A percentile compares a stretch with the other conserved stretches of the same genome.
Evolutionary conservation across 768 basidiomycete genomes (phyloP).

Genomic region (Boletus pseudopeckii): DNA sequence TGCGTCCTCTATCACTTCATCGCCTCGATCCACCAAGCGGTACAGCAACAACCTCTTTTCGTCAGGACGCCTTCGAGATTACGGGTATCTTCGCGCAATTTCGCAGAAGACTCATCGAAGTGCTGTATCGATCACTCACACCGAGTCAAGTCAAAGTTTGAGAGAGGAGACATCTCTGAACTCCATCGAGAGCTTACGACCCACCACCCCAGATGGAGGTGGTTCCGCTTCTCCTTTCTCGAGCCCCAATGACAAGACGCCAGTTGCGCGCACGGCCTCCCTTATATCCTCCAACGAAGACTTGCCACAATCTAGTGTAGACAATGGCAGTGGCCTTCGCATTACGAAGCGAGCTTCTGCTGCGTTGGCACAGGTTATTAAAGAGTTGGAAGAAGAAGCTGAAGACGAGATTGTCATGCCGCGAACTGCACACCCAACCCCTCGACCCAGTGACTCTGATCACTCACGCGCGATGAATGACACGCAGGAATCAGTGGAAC

Average conservation of each 20-base stretch:
- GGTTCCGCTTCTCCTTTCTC: conserved; percentile 38
- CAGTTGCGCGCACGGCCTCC: conserved; percentile 42
- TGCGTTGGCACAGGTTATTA: conserved; percentile 72
- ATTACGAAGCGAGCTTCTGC: conserved; percentile 60
- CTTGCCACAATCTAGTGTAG: conserved; percentile 15
- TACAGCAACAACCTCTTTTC: conserved; percentile 87
- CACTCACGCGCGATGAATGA: conserved; percentile 20
- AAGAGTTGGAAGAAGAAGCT: conserved; percentile 69
- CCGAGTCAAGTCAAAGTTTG: conserved; percentile 44
- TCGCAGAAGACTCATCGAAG: conserved; percentile 41
- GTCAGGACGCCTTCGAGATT: conserved; percentile 75
- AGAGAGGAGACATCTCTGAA: conserved; percentile 42
- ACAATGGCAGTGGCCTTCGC: conserved; percentile 13
- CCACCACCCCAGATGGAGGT: conserved; percentile 55
- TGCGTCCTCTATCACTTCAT: conserved; percentile 38
- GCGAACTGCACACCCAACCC: conserved; percentile 49
- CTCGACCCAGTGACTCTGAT: conserved; percentile 35
- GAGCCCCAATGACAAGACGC: conserved; percentile 42
- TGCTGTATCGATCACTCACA: conserved; percentile 42
- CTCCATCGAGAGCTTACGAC: conserved; percentile 47
- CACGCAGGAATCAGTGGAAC: conserved; percentile 16
- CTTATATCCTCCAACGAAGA: conserved; percentile 37
- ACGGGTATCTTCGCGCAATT: conserved; percentile 62
- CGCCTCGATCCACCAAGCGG: conserved; percentile 56
- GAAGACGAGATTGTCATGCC: conserved; percentile 79